Base-by-base conservation (phyloP, 208 protist species). In the Trypanosoma platydactyli region DNA sequence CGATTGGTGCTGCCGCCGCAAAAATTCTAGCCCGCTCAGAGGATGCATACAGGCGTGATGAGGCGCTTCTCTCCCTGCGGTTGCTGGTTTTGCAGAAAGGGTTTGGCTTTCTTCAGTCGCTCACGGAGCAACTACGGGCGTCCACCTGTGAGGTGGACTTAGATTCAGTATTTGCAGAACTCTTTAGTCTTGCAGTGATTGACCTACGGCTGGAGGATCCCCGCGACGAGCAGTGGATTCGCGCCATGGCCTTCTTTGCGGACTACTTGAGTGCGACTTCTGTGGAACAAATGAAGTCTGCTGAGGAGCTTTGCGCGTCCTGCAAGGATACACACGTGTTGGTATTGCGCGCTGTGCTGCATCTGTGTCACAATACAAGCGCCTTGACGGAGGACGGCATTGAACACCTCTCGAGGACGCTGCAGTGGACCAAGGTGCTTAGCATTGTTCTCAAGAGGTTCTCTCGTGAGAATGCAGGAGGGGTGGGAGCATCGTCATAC, bases 101-200 rank as follows among this genome's bases (percentile, higher is more conserved):
- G 33, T 81, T 89, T 57, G 68, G 76, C 50, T 69, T 81, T 64
- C 69, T 93, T 48, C 75, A 89, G 51, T 22, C 53, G 22, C 49
- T 89, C 24, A 78, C 65, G 45, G 74, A 81, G 44, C 46, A 69
- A 62, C 71, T 86, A 24, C 58, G 55, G 15, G 18, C 29, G 6
- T 44, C 50, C 63, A 50, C 22, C 25, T 25, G 30, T 56, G 68
- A 73, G 16, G 54, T 68, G 24, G 67, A 60, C n/a, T 73, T 84
- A 5, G 78, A 89, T 48, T 57, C 68, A 15, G 62, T 79, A 52
- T 93, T 88, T 66, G 87, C 81, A 13, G 70, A 83, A 49, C 69
- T 87, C 6, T 70, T 90, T 33, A 90, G 87, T 48, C 74, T 84
- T 22, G 87, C 84, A 2, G 87, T 93, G 56, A 64, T 88, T 56